Percentiles rank a stretch among this genome's conserved stretches.
phyloP scores from a whole-genome alignment of 805 yeast species.

The Cyberlindnera japonica region DNA sequence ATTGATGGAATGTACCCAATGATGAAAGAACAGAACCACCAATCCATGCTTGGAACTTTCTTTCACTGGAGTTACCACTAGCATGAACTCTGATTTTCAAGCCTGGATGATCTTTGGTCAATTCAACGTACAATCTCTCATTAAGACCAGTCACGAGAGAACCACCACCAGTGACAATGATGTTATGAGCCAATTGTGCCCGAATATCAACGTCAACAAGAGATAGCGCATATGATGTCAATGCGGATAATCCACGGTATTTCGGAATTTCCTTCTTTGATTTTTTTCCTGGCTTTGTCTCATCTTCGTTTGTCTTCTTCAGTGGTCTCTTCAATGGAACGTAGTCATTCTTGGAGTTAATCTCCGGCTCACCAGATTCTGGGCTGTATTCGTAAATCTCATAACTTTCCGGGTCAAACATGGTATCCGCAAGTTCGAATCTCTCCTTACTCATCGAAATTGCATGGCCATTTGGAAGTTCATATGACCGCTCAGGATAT shows the following conservation, averaged over 20 bases:
- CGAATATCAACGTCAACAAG: conserved; percentile 76
- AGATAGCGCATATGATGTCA: conserved; percentile 52
- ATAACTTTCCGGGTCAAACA: conserved; percentile 59
- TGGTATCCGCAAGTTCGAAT: conserved; percentile 61
- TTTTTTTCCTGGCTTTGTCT: conserved; percentile 27
- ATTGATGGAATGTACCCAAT: conserved; percentile 90
- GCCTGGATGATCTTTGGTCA: conserved; percentile 72
- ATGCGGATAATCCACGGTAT: conserved; percentile 51
- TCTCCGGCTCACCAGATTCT: conserved; percentile 51
- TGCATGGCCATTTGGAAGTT: conserved; percentile 73
- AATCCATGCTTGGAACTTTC: conserved; percentile 82
- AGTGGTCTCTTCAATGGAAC: conserved; percentile 64
- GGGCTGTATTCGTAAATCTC: conserved; percentile 35
- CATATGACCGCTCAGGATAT: conserved; percentile 48
- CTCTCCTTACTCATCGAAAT: conserved; percentile 59
- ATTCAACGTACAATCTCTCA: conserved; percentile 69
- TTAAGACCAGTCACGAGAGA: conserved; percentile 79
- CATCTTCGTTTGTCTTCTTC: conserved; percentile 34
- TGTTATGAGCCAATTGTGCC: conserved; percentile 83
- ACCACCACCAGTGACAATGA: conserved; percentile 81
- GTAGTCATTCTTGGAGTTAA: conserved; percentile 52
- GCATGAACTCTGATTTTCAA: conserved; percentile 81
- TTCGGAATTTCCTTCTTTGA: conserved; percentile 24
- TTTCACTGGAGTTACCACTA: conserved; percentile 71
- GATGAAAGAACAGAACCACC: conserved; percentile 89